Evolutionary conservation across 352 stramenopile genomes (phyloP).

Genomic region (Phytophthora pluvialis): DNA sequence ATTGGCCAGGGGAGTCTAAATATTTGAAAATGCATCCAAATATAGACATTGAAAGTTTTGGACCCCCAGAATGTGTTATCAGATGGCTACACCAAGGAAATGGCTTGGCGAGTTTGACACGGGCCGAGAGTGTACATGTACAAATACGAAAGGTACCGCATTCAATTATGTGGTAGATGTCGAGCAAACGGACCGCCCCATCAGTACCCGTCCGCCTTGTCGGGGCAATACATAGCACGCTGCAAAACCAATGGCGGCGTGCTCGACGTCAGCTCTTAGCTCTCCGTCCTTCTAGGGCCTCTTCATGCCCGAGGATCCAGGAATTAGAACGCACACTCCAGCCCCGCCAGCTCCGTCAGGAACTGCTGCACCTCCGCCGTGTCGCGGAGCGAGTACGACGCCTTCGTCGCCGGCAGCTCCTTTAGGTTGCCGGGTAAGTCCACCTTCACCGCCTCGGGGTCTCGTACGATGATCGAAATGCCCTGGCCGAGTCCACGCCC

Average conservation of each 20-base stretch:
- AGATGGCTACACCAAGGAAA: neutral
- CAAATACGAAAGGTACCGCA: constrained; percentile 38
- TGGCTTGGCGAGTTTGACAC: too few species aligned
- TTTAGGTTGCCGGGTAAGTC: constrained; percentile 55
- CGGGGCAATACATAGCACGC: constrained; percentile 23
- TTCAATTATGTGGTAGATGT: constrained; percentile 31
- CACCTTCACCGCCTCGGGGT: constrained; percentile 52
- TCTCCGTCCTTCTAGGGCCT: constrained; percentile 9
- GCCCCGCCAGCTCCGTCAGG: constrained; percentile 49
- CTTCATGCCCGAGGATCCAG: neutral
- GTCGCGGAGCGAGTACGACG: constrained; percentile 64
- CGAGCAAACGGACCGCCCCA: constrained; percentile 13
- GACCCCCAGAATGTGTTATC: constrained; percentile 30
- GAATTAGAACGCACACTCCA: constrained; percentile 48
- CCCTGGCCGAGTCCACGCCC: constrained; percentile 48
- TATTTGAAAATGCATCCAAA: constrained; percentile 8
- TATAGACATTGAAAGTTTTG: constrained; percentile 14
- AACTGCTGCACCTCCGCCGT: constrained; percentile 66
- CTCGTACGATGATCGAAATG: constrained; percentile 70
- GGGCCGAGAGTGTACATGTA: neutral
- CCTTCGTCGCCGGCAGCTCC: constrained; percentile 56
- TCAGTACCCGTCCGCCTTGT: constrained; percentile 12
- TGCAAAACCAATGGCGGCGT: constrained; percentile 4
- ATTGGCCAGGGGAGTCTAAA: constrained; percentile 12
- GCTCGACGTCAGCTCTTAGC: constrained; percentile 21